These are phyloP conservation scores for Teratosphaeria viscida DNA, from an alignment of 2,329 filamentous ascomycete genomes.

Conservation along the genomic window DNA sequence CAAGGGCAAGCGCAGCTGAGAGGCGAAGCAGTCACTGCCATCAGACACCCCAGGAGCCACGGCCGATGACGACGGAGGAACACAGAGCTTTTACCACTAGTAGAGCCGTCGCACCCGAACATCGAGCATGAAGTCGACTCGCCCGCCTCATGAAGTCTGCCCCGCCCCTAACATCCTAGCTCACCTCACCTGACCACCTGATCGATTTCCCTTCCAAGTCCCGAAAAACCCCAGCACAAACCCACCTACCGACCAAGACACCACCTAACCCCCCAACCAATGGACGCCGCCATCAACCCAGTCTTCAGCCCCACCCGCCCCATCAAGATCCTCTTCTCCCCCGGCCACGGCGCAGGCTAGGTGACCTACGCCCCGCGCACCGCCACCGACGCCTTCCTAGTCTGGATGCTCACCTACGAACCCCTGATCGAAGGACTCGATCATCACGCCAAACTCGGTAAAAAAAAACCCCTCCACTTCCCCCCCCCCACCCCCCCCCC, in stretches of 20 bases:
- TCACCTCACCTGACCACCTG: neutral
- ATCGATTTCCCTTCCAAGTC: neutral
- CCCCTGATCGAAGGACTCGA: conserved; percentile 7
- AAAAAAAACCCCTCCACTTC: no score
- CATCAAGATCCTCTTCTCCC: conserved; percentile 7
- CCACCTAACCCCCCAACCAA: no score
- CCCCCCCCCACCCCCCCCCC: no score
- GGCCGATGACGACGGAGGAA: neutral
- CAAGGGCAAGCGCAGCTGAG: neutral
- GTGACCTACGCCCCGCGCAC: conserved; percentile 4
- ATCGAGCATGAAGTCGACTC: neutral
- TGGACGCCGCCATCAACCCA: conserved; percentile 6
- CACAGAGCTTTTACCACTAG: no score
- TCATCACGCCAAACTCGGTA: neutral
- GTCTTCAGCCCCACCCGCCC: conserved; percentile 5
- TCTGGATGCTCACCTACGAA: conserved; percentile 10
- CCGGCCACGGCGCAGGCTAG: conserved; percentile 9
- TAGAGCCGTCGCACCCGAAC: neutral
- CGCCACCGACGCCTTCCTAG: conserved; percentile 6
- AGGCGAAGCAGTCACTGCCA: neutral
- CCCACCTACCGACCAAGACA: neutral
- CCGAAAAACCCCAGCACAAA: neutral
- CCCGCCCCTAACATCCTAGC: no score
- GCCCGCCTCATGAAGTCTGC: no score
- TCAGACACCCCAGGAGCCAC: neutral